phyloP scores from a whole-genome alignment of 305 asterid genomes.

The Salvia sclarea region DNA sequence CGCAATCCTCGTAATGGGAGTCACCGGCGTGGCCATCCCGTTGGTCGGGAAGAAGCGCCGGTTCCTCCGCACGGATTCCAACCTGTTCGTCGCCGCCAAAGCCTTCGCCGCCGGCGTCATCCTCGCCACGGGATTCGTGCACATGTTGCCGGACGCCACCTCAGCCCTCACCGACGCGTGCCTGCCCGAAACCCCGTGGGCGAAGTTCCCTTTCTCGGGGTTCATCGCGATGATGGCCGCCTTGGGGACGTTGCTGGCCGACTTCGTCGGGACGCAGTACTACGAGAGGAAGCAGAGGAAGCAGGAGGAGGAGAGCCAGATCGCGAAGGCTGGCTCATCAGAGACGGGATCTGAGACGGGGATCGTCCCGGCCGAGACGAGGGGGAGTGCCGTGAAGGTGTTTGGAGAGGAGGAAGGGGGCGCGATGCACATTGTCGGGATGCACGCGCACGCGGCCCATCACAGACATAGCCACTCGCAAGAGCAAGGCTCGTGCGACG shows the following conservation, averaged over 20 bases:
- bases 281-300: constrained; percentile 80
- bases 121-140: constrained; percentile 97
- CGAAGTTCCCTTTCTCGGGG: constrained; percentile 87
- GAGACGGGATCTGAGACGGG: constrained; percentile 56
- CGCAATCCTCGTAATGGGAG: constrained; percentile 73
- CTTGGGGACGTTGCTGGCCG: constrained; percentile 74
- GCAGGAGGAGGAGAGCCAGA: constrained; percentile 54
- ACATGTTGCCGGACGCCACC: constrained; percentile 88
- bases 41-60: constrained; percentile 75
- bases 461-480: constrained; percentile 81
- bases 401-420: constrained; percentile 95
- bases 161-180: constrained; percentile 59
- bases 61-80: constrained; percentile 73
- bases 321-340: constrained; percentile 39
- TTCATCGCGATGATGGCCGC: constrained; percentile 95
- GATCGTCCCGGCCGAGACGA: constrained; percentile 49
- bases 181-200: constrained; percentile 74
- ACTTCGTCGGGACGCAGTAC: constrained; percentile 89
- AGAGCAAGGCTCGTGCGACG: constrained; percentile 63
- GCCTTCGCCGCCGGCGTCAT: constrained; percentile 97
- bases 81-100: constrained; percentile 74
- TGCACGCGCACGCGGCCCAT: constrained; percentile 86
- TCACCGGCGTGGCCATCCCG: constrained; percentile 81
- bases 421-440: constrained; percentile 89
- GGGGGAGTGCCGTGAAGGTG: constrained; percentile 44